Conservation (phyloP, 148 eudicot species). For the Tetragonia tetragonoides region DNA sequence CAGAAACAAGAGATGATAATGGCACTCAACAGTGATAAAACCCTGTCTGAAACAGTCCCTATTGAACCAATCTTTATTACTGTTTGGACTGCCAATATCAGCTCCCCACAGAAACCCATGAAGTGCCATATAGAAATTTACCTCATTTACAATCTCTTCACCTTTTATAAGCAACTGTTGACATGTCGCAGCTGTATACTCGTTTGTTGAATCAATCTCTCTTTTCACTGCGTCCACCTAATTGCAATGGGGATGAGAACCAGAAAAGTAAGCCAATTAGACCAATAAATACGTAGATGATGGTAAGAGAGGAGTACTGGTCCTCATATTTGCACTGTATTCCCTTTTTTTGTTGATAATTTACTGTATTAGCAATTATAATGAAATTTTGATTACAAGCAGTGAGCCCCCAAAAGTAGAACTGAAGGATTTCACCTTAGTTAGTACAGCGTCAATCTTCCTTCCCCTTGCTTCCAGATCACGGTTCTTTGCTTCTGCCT, state of each 20-base stretch:
- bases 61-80: too few relatives aligned
- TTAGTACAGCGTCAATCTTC: slow-evolving; percentile 53
- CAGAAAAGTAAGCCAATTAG: slow-evolving; percentile 7
- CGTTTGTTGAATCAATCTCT: slow-evolving; percentile 48
- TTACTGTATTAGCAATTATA: neutral
- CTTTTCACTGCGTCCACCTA: slow-evolving; percentile 50
- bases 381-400: neutral
- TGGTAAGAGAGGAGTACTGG: neutral
- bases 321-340: neutral
- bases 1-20: neutral
- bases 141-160: slow-evolving; percentile 66
- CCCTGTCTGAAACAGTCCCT: too few relatives aligned
- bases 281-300: neutral
- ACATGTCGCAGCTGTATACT: slow-evolving; percentile 48
- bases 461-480: slow-evolving; percentile 51
- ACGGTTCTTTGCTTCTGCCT: slow-evolving; percentile 57
- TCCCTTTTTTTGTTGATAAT: too few relatives aligned
- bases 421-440: slow-evolving; percentile 46
- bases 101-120: neutral
- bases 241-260: slow-evolving; percentile 4
- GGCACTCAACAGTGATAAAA: too few relatives aligned
- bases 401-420: slow-evolving; percentile 6
- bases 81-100: too few relatives aligned
- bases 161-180: slow-evolving; percentile 49
- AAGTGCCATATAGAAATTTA: slow-evolving; percentile 17